Base-by-base conservation (phyloP, 441 rosid genomes). In the Jatropha multifida region DNA sequence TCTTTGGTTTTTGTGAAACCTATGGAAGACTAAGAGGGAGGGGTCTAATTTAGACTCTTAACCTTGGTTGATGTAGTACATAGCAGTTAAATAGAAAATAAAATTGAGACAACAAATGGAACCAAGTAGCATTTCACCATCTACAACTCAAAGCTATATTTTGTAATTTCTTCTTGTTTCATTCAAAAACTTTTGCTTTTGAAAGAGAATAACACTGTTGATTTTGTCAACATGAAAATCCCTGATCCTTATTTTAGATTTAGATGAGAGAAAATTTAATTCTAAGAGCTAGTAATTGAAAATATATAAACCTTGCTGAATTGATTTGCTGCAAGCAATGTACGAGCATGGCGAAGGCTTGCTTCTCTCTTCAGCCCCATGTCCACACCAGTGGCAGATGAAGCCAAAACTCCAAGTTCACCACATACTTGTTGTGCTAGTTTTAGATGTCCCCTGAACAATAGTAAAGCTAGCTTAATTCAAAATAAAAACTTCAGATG, bases 281-380 rank as follows among this genome's bases (percentile, higher is more conserved):
- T 49, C 56, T 52, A 54, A 20, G 13, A 38, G 4, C 7, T 17
- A 32, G 38, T n/a, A 62, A 54, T 10, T 52, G n/a, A 71, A 68
- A 74, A 69, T 65, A 68, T 66, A 71, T 68, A 65, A 86, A 96
- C 99, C 99, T 94, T 90, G 72, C 90, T 83, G 85, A 87, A 94
- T 85, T 96, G 97, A 71, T 96, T 91, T 61, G 97, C 98, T 65
- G 98, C 97, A 79, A 96, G 97, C 86, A 96, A 87, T 26, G 97
- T 96, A 59, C 97, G 92, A 76, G 94, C 93, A 84, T 86, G 91
- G 68, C 94, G 91, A 86, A 96, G 90, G 85, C 93, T 82, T 81
- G 98, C 97, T 86, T 90, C 97, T 78, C 88, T 86, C 83, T 96
- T 94, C 77, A 92, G 82, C 74, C 91, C 94, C 92, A 91, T 87